phyloP scores from a whole-genome alignment of 257 asterid species.

The Gardenia jasminoides region DNA sequence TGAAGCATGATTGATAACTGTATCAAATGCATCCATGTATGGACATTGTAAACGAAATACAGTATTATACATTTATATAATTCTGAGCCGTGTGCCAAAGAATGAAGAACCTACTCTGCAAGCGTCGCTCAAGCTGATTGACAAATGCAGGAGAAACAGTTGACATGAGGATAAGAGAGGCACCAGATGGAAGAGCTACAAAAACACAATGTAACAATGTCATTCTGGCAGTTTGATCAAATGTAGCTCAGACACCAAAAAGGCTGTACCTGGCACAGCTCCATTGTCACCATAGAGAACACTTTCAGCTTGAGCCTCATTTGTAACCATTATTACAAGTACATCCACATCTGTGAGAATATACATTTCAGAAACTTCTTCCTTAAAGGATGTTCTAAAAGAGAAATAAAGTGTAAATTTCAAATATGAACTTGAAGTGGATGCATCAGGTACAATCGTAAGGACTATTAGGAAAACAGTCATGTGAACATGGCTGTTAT shows the following conservation, averaged over 20 bases:
- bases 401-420: background rate
- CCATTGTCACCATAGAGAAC: conserved; percentile 81
- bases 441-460: background rate
- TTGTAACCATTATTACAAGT: conserved; percentile 87
- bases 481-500: background rate
- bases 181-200: conserved; percentile 85
- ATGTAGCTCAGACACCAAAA: conserved; percentile 4
- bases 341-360: conserved; percentile 68
- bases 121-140: conserved; percentile 68
- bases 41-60: background rate
- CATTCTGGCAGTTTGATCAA: conserved; percentile 20
- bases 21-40: background rate
- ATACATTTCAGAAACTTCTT: conserved; percentile 25
- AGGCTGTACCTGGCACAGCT: conserved; percentile 73
- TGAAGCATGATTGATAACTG: background rate
- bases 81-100: conserved; percentile 4
- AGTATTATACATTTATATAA: background rate
- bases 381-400: background rate
- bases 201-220: conserved; percentile 32
- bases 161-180: conserved; percentile 80
- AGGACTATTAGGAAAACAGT: background rate
- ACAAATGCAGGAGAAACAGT: conserved; percentile 96
- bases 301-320: conserved; percentile 91
- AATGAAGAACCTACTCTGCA: conserved; percentile 62
- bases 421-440: background rate